A percentile compares a stretch with the other conserved stretches of the same genome.
Evolutionary conservation across 192 early-diverging fungal genomes (phyloP).

Genomic region (Gaertneriomyces semiglobifer): DNA sequence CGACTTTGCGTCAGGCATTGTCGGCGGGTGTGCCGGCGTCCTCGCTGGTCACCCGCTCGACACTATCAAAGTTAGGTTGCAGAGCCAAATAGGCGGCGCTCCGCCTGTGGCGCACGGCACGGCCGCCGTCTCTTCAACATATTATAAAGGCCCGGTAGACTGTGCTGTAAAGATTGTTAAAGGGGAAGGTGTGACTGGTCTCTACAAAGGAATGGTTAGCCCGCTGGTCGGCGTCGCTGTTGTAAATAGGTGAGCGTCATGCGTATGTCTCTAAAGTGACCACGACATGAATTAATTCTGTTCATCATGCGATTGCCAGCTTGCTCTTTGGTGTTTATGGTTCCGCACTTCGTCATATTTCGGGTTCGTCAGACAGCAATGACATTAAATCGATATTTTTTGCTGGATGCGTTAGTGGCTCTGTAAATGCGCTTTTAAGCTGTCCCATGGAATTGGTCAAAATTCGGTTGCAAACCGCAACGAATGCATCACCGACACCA

Average conservation of each 20-base stretch:
- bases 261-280: not conserved
- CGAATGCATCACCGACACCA: constrained; percentile 5
- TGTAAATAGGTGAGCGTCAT: constrained; percentile 43
- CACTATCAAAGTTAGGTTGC: too few species aligned
- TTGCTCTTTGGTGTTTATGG: constrained; percentile 53
- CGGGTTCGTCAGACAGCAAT: constrained; percentile 7
- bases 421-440: constrained; percentile 46
- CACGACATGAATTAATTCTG: not conserved
- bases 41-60: too few species aligned
- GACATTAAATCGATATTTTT: constrained; percentile 32
- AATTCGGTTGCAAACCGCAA: not conserved
- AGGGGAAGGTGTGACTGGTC: constrained; percentile 49
- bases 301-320: too few species aligned
- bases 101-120: too few species aligned
- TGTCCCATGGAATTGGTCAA: constrained; percentile 50
- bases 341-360: constrained; percentile 39
- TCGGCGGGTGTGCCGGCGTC: constrained; percentile 21
- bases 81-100: too few species aligned
- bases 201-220: constrained; percentile 94
- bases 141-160: too few species aligned
- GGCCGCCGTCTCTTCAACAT: too few species aligned
- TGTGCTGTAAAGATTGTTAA: not conserved
- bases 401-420: constrained; percentile 43
- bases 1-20: constrained; percentile 35
- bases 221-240: constrained; percentile 88